These are phyloP conservation scores for Chimonanthus salicifolius DNA, from an alignment of 164 flowering plant species.

Conservation along the genomic window DNA sequence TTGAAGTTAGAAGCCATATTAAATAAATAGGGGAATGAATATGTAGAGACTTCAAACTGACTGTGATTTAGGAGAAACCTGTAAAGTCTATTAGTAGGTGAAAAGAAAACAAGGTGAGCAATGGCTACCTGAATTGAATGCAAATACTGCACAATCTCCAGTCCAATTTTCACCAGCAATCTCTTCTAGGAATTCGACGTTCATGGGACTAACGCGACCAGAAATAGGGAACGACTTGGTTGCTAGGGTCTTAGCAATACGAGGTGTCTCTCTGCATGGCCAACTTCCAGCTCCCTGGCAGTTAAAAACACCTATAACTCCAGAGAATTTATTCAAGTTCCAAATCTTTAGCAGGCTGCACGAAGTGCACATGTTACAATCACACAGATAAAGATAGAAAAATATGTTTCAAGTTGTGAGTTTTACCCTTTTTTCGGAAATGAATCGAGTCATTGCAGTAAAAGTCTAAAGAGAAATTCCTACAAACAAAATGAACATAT, in stretches of 20 bases:
- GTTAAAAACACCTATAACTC: constrained; percentile 75
- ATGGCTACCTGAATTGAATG: constrained; percentile 45
- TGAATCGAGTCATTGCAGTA: no score
- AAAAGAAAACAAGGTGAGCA: not conserved
- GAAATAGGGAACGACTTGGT: constrained; percentile 19
- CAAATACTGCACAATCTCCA: constrained; percentile 61
- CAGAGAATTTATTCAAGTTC: constrained; percentile 69
- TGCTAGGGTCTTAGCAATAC: not conserved
- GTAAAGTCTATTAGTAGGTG: not conserved
- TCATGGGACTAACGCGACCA: constrained; percentile 39
- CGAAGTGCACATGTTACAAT: not conserved
- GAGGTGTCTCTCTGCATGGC: constrained; percentile 34
- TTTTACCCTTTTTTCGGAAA: no score
- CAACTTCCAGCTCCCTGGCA: constrained; percentile 90
- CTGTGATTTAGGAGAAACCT: not conserved
- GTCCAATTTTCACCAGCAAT: constrained; percentile 58
- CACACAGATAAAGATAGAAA: not conserved
- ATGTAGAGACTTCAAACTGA: not conserved
- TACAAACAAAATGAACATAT: not conserved
- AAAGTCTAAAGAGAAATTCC: not conserved
- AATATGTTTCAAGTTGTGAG: not conserved
- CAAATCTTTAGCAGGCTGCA: constrained; percentile 49
- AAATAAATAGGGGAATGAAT: no score
- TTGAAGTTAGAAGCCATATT: no score
- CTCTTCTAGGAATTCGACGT: constrained; percentile 57